Conservation (phyloP, 805 yeast species). For the Wickerhamomyces chaumierensis region DNA sequence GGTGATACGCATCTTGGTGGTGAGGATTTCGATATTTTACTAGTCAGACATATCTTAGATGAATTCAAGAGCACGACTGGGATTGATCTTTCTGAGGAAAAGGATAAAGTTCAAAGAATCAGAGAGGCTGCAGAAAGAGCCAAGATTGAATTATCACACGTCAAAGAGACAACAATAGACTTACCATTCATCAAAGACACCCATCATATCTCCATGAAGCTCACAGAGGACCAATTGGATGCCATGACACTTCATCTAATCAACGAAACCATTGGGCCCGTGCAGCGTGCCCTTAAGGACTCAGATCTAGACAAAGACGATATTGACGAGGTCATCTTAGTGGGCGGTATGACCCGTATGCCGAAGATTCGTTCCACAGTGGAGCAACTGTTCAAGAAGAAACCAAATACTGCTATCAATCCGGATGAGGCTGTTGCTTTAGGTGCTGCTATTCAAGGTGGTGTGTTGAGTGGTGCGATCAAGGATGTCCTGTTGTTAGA, state of each 20-base stretch:
- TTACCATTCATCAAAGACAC: slow-evolving; percentile 59
- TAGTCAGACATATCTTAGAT: slow-evolving; percentile 41
- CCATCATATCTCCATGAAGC: slow-evolving; percentile 44
- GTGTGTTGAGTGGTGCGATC: slow-evolving; percentile 73
- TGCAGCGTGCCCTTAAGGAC: slow-evolving; percentile 63
- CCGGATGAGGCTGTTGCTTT: slow-evolving; percentile 93
- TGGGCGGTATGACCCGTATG: slow-evolving; percentile 90
- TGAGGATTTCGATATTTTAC: slow-evolving; percentile 64
- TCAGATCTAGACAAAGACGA: slow-evolving; percentile 56
- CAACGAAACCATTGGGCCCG: slow-evolving; percentile 60
- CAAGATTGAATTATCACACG: slow-evolving; percentile 66
- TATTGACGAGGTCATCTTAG: slow-evolving; percentile 64
- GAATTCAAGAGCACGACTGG: slow-evolving; percentile 40
- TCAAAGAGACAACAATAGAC: slow-evolving; percentile 46
- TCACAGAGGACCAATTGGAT: slow-evolving; percentile 63
- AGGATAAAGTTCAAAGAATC: slow-evolving; percentile 57
- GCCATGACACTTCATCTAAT: slow-evolving; percentile 54
- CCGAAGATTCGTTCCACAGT: slow-evolving; percentile 64
- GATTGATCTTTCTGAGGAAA: slow-evolving; percentile 39
- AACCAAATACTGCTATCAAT: slow-evolving; percentile 63
- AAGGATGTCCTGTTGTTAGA: slow-evolving; percentile 68
- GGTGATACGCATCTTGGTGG: slow-evolving; percentile 80
- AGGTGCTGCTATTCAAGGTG: slow-evolving; percentile 89
- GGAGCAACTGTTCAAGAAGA: slow-evolving; percentile 42
- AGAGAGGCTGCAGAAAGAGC: slow-evolving; percentile 69